These are phyloP conservation scores for Rubroshorea leprosula DNA, from an alignment of 345 rosid genomes.

Conservation along the genomic window DNA sequence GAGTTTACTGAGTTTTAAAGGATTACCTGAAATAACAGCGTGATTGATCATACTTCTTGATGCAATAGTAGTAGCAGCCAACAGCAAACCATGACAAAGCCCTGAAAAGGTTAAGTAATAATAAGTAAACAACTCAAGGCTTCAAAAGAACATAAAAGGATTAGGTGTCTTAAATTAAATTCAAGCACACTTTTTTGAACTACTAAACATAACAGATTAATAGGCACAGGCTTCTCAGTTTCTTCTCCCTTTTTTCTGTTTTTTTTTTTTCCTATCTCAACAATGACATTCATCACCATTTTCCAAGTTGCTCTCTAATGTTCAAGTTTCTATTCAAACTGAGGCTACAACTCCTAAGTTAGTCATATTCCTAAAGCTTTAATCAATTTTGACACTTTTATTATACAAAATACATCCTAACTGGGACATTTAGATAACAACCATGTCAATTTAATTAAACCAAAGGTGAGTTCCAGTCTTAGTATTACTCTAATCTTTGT, in stretches of 20 bases:
- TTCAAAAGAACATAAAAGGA: background rate
- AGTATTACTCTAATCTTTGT: too few relatives aligned
- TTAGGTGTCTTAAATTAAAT: background rate
- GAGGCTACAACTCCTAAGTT: background rate
- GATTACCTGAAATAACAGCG: slow-evolving; percentile 80
- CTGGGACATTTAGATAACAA: background rate
- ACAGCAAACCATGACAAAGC: slow-evolving; percentile 95
- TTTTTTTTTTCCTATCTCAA: background rate
- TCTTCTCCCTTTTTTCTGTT: background rate
- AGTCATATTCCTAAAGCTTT: too few relatives aligned
- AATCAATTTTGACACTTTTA: background rate
- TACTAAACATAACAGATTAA: background rate
- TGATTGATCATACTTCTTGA: slow-evolving; percentile 85
- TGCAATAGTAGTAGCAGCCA: slow-evolving; percentile 71
- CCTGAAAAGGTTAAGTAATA: slow-evolving; percentile 35
- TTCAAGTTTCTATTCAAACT: background rate
- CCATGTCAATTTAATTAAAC: background rate
- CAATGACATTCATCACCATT: background rate
- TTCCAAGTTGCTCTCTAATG: background rate
- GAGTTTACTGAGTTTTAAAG: background rate
- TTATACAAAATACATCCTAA: background rate
- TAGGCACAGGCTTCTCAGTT: background rate
- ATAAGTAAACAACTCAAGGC: background rate
- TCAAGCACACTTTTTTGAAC: background rate
- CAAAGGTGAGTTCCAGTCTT: too few relatives aligned